Base-by-base conservation (phyloP, 257 asterid genomes). In the Nicotiana tabacum region DNA sequence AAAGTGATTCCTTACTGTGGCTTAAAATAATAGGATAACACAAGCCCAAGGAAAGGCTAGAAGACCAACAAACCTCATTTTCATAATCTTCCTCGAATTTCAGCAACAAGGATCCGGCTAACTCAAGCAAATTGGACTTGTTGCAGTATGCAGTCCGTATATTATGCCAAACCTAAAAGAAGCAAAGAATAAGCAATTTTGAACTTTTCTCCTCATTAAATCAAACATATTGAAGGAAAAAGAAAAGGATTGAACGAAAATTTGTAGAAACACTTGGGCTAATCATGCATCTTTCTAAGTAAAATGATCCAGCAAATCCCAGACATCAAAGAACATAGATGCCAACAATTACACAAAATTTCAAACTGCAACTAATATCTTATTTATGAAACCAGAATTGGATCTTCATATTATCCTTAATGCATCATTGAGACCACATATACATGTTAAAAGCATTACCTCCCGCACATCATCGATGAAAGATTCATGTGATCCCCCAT, bases 391-490 rank as follows among this genome's bases (percentile, higher is more conserved):
- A 76, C 46, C 46, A 15, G 17, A 76, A 27, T 76, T 76, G 29
- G 64, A 56, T 18, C 27, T 27, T 53, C 58, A 53, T 15, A 53
- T 53, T 53, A 29, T 58, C 32, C 16, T 4, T 15, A 51, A 51
- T 24, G 17, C 55, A 76, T 56, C 60, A 76, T 5, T 27, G 33
- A 30, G 32, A 69, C 48, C 29, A 68, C 24, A 80, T 66, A 46
- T 46, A 51, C 86, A 83, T 81, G 46, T 51, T 69, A 53, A 65
- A 81, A 51, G 37, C 32, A 11, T 81, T 87, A 96, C 98, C 98
- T 96, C 99, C 61, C 93, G 92, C 81, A 96, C 97, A 88, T 96
- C 99, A 64, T 96, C 99, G 60, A 86, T 82, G 84, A 96, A 96
- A 32, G 98, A 93, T 90, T 93, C 96, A 86, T 92, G 94, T 24